A percentile compares a stretch with the other conserved stretches of the same genome.
Conservation (phyloP, 768 basidiomycete species). For the Calocybe cyanea region DNA sequence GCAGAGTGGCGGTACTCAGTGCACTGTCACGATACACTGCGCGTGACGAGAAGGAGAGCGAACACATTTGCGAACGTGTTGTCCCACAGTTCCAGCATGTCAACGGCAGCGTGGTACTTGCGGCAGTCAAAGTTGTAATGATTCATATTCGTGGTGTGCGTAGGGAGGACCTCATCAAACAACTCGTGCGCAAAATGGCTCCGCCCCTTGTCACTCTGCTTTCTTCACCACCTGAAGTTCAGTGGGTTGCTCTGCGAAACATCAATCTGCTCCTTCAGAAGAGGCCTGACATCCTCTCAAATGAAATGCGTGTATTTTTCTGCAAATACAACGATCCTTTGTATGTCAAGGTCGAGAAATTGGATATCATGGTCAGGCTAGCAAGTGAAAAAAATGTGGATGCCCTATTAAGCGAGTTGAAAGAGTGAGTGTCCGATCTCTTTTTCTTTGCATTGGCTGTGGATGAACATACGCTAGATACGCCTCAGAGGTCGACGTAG, state of each 20-base stretch:
- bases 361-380: constrained; percentile 97
- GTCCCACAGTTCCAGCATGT: constrained; percentile 98
- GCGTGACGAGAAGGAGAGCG: constrained; percentile 89
- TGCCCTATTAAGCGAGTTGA: constrained; percentile 90
- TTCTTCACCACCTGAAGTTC: constrained; percentile 94
- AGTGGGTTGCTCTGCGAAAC: constrained; percentile 97
- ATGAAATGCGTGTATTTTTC: constrained; percentile 99
- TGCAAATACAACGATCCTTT: constrained; percentile 99
- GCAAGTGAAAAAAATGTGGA: constrained; percentile 92
- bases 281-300: constrained; percentile 82
- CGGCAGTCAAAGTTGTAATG: constrained; percentile 97
- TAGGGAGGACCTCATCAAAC: constrained; percentile 79
- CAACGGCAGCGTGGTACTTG: constrained; percentile 94
- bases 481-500: constrained; percentile 95
- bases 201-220: constrained; percentile 94
- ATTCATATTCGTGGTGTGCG: constrained; percentile 86
- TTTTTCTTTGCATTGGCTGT: not conserved
- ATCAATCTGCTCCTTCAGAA: constrained; percentile 97
- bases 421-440: constrained; percentile 63
- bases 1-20: constrained; percentile 88
- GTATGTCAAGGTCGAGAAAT: constrained; percentile 98
- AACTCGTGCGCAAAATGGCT: constrained; percentile 93
- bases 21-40: constrained; percentile 82
- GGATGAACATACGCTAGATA: constrained; percentile 49
- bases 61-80: constrained; percentile 98